phyloP scores from a whole-genome alignment of 306 rosid species.

The Trifolium dubium region DNA sequence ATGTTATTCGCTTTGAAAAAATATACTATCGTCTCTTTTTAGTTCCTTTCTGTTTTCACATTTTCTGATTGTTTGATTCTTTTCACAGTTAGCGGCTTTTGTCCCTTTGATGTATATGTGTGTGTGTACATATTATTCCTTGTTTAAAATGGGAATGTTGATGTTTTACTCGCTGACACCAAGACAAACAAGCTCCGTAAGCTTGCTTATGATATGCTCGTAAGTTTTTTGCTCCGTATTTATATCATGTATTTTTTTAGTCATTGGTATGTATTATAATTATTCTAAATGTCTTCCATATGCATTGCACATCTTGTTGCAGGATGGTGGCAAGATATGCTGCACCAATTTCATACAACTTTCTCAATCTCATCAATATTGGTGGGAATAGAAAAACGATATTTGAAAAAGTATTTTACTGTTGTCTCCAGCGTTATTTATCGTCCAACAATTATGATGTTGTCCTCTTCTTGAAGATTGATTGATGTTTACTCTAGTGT shows the following conservation, averaged over 20 bases:
- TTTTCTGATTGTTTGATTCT: slow-evolving; percentile 15
- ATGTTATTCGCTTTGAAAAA: slow-evolving; percentile 17
- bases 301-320: slow-evolving; percentile 36
- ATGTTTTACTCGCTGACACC: slow-evolving; percentile 94
- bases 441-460: too few relatives aligned
- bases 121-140: slow-evolving; percentile 88
- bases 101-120: slow-evolving; percentile 97
- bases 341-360: slow-evolving; percentile 92
- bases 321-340: slow-evolving; percentile 99
- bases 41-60: background rate
- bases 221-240: slow-evolving; percentile 50
- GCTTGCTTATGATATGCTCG: slow-evolving; percentile 98
- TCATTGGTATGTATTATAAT: background rate
- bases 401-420: slow-evolving; percentile 72
- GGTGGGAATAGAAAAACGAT: slow-evolving; percentile 58
- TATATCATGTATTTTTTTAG: background rate
- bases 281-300: slow-evolving; percentile 27
- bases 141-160: slow-evolving; percentile 89
- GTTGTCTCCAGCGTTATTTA: slow-evolving; percentile 6
- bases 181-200: slow-evolving; percentile 93
- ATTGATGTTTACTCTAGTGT: slow-evolving; percentile 27
- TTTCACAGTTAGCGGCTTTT: slow-evolving; percentile 78
- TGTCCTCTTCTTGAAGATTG: slow-evolving; percentile 14
- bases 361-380: slow-evolving; percentile 88
- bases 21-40: background rate